These are phyloP conservation scores for Eucalyptus victrix DNA, from an alignment of 345 rosid genomes.

Conservation along the genomic window DNA sequence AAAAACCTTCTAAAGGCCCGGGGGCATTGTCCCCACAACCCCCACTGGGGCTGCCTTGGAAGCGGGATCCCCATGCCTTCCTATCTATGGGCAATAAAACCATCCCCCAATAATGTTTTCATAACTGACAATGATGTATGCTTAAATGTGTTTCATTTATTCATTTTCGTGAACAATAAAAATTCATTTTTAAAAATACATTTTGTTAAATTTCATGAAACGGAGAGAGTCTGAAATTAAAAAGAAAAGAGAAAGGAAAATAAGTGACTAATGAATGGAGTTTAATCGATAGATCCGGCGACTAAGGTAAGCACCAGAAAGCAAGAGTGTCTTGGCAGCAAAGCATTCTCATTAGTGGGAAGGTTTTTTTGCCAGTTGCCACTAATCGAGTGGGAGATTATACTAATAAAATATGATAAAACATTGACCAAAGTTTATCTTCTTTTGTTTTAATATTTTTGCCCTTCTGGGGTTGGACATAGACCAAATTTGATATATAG, in stretches of 20 bases:
- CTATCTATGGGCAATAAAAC: no score
- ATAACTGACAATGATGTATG: no score
- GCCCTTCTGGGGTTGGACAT: not conserved
- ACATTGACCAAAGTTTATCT: not conserved
- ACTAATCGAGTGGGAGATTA: not conserved
- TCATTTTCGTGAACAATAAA: no score
- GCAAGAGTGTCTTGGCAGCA: not conserved
- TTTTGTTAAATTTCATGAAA: no score
- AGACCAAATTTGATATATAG: not conserved
- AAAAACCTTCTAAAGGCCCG: no score
- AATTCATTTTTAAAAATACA: no score
- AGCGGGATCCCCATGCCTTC: no score
- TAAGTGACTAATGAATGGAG: not conserved
- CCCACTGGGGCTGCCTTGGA: no score
- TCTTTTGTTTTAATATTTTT: not conserved
- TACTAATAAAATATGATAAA: not conserved
- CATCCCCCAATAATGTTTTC: no score
- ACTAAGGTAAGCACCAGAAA: not conserved
- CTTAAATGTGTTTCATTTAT: no score
- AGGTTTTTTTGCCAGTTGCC: not conserved
- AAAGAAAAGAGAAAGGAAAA: not conserved
- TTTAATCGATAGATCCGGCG: not conserved
- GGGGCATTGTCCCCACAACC: fast-evolving
- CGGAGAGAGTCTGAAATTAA: no score
- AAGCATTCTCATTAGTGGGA: not conserved